These are phyloP conservation scores for Hymenoscyphus occultus DNA, from an alignment of 2,329 filamentous ascomycete species.

Conservation along the genomic window DNA sequence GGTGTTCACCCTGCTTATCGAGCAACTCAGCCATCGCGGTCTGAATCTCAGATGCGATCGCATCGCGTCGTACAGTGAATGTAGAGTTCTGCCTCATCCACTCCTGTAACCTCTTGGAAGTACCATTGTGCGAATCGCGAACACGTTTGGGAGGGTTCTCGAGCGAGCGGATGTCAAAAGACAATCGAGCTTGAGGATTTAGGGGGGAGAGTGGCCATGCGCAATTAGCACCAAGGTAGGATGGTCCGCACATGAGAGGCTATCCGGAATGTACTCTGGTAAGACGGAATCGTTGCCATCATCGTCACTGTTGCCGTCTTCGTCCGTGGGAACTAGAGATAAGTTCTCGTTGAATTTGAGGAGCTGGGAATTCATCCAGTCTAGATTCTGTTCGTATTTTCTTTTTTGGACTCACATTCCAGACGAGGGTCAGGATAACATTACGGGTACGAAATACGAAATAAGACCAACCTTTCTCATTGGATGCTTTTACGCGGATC, in stretches of 20 bases:
- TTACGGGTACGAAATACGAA: slow-evolving; percentile 2
- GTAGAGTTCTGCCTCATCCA: slow-evolving; percentile 19
- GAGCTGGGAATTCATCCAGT: not conserved
- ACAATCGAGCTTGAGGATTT: slow-evolving; percentile 16
- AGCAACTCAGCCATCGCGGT: slow-evolving; percentile 7
- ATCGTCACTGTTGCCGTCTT: not conserved
- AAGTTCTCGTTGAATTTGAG: not conserved
- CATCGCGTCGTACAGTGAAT: slow-evolving; percentile 19
- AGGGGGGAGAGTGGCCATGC: slow-evolving; percentile 22
- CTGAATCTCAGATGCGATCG: slow-evolving; percentile 17
- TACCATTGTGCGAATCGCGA: slow-evolving; percentile 22
- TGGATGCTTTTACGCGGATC: not conserved
- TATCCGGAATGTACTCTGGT: not conserved
- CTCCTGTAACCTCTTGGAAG: slow-evolving; percentile 20
- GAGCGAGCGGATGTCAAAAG: slow-evolving; percentile 23
- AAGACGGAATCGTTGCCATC: not conserved
- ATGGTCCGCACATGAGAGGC: slow-evolving; percentile 4
- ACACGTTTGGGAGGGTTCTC: slow-evolving; percentile 25
- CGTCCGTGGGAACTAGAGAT: not conserved
- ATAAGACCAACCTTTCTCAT: not conserved
- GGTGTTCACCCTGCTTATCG: slow-evolving; percentile 8
- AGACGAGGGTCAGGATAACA: not conserved
- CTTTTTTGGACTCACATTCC: not conserved
- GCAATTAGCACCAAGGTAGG: slow-evolving; percentile 20
- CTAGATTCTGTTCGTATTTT: not conserved